Base-by-base conservation (phyloP, 805 yeast species). In the Sugiyamaella mastotermitis region DNA sequence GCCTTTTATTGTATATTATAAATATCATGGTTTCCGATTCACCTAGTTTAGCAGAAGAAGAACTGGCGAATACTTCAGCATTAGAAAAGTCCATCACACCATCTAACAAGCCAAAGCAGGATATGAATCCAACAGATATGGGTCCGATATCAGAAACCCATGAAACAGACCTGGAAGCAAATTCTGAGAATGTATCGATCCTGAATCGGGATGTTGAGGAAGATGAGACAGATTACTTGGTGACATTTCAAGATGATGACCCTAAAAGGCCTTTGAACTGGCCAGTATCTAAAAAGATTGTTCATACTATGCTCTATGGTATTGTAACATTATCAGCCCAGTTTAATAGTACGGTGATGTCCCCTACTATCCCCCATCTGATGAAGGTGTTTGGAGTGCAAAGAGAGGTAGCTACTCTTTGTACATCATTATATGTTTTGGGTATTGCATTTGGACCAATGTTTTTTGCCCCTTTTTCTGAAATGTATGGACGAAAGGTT, bases 371-470 rank as follows among this genome's bases (percentile, higher is more conserved):
- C 38, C 57, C 46, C 35, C 57, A 48, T 11, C 54, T 65, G 10
- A 44, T 64, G 42, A 53, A 53, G 43, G 57, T 55, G 11, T 75
- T 58, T 58, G 68, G 67, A 18, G 60, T 75, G 10, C 66, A 72
- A 3, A 36, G 59, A 24, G 71, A 69, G 14, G 72, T 68, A 0
- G 69, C 78, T 3, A 59, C 72, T 11, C 60, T 80, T 32, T 68
- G 74, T 8, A 71, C 80, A 1, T 66, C 85, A 0, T 57, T 80
- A 11, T 81, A 72, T 47, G 74, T 80, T 9, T 53, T 78, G 33
- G 88, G 87, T 0, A 72, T 78, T 50, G 83, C 83, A 1, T 58
- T 75, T 11, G 88, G 87, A 0, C 83, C 84, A 3, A 61, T 78
- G 55, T 46, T 79, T 9, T 75, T 78, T 71, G 84, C 81, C 1